Conservation (phyloP, 2,329 filamentous ascomycete species). For the Gnomoniopsis smithogilvyi region DNA sequence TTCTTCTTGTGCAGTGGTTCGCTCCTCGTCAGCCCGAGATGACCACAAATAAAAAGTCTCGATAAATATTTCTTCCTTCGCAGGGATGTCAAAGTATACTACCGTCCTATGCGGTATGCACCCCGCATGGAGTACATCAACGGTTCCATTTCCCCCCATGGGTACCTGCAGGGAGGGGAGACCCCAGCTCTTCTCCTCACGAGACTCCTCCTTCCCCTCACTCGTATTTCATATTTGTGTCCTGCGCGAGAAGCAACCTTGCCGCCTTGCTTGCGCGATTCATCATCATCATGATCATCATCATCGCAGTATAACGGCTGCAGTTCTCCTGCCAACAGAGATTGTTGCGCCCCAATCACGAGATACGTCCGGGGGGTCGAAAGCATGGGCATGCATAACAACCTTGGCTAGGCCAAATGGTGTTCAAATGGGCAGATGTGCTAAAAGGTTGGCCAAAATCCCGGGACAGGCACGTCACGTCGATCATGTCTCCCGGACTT, state of each 20-base stretch:
- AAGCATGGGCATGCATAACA: no score
- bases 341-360: not conserved
- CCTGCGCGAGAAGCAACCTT: not conserved
- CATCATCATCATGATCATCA: not conserved
- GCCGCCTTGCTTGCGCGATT: not conserved
- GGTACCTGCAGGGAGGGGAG: not conserved
- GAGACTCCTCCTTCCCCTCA: not conserved
- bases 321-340: not conserved
- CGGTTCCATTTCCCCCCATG: not conserved
- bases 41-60: not conserved
- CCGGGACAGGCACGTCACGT: not conserved
- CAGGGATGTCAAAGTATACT: not conserved
- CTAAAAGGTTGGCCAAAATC: not conserved
- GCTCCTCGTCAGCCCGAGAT: not conserved
- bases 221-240: not conserved
- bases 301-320: not conserved
- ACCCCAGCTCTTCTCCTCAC: conserved; percentile 3
- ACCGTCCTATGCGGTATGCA: no score
- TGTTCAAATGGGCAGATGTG: not conserved
- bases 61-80: not conserved
- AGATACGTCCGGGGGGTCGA: no score
- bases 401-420: no score
- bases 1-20: no score
- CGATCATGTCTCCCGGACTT: not conserved
- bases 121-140: not conserved